These are phyloP conservation scores for Paecilomyces sp. DNA, from an alignment of 2,329 filamentous ascomycete genomes.

Conservation along the genomic window DNA sequence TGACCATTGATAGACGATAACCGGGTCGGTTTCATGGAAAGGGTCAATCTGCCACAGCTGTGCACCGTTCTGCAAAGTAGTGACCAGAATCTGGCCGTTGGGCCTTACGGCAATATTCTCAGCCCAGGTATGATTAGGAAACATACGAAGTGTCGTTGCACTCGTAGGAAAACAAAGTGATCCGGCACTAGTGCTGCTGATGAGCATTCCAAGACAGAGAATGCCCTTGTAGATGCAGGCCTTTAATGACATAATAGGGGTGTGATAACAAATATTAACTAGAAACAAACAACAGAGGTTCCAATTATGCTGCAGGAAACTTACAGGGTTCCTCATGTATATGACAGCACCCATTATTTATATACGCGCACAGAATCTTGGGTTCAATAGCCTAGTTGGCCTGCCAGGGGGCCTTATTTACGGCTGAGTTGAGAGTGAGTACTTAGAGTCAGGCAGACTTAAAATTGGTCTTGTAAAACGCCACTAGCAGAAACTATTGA, in stretches of 20 bases:
- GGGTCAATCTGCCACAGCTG: slow-evolving; percentile 9
- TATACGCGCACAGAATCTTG: background rate
- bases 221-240: background rate
- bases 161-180: background rate
- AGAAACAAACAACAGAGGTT: background rate
- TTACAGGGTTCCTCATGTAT: background rate
- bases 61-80: slow-evolving; percentile 9
- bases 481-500: background rate
- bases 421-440: background rate
- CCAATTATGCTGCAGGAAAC: background rate
- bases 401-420: background rate
- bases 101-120: slow-evolving; percentile 11
- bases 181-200: background rate
- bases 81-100: slow-evolving; percentile 11
- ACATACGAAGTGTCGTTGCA: background rate
- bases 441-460: background rate
- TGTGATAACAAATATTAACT: background rate
- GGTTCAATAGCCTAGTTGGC: background rate
- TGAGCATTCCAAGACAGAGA: background rate
- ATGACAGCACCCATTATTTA: background rate
- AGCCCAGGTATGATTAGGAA: background rate
- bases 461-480: background rate
- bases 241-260: background rate
- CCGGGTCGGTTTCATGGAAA: slow-evolving; percentile 3
- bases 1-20: slow-evolving; percentile 8